Evolutionary conservation across 352 stramenopile species (phyloP).

Genomic region (Phytophthora palmivora): DNA sequence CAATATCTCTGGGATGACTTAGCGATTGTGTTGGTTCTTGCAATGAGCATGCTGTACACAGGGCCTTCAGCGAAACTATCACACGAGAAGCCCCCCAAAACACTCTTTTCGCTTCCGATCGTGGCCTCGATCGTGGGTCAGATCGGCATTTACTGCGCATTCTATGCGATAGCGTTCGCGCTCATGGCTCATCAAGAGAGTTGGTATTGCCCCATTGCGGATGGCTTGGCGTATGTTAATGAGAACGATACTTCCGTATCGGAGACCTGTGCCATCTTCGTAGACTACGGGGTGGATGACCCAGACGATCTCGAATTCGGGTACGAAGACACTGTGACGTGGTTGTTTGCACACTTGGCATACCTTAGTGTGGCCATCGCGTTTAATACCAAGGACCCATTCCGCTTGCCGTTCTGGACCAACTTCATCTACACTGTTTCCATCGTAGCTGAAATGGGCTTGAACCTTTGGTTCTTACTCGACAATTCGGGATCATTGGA

Average conservation of each 20-base stretch:
- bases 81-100: constrained; percentile 40
- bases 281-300: constrained; percentile 45
- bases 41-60: constrained; percentile 66
- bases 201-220: constrained; percentile 57
- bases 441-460: constrained; percentile 30
- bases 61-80: constrained; percentile 41
- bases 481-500: constrained; percentile 45
- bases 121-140: constrained; percentile 59
- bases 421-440: constrained; percentile 45
- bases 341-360: constrained; percentile 63
- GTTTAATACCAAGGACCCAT: constrained; percentile 64
- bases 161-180: constrained; percentile 50
- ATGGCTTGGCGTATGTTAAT: constrained; percentile 37
- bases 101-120: constrained; percentile 63
- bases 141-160: constrained; percentile 48
- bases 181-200: constrained; percentile 30
- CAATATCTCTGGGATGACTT: constrained; percentile 73
- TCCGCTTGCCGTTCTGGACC: constrained; percentile 55
- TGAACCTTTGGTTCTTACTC: constrained; percentile 65
- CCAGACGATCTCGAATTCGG: constrained; percentile 23
- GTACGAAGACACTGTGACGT: constrained; percentile 57
- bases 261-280: constrained; percentile 46
- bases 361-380: constrained; percentile 62
- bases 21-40: constrained; percentile 53
- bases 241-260: constrained; percentile 9